Conservation (phyloP, 805 yeast species). For the Saccharomycopsis fermentans region DNA sequence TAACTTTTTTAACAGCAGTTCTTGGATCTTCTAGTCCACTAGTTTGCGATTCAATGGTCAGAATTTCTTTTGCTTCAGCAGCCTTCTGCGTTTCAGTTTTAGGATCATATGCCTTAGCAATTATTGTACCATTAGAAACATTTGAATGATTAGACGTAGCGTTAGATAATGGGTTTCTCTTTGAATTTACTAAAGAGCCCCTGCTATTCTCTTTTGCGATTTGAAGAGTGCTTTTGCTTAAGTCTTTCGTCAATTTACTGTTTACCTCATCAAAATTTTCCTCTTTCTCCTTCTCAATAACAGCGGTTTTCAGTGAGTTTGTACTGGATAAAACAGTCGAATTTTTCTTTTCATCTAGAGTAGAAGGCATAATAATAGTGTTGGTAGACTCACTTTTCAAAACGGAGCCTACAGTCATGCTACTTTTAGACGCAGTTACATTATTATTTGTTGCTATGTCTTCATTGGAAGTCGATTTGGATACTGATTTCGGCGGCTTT, state of each 20-base stretch:
- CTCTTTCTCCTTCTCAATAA: background rate
- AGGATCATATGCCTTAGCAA: background rate
- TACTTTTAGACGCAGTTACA: constrained; percentile 17
- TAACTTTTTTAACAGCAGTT: background rate
- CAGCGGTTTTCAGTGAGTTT: background rate
- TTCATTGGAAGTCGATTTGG: constrained; percentile 19
- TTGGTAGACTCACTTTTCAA: background rate
- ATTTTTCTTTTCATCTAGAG: background rate
- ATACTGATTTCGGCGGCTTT: constrained; percentile 15
- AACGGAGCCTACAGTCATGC: background rate
- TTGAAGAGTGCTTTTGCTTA: background rate
- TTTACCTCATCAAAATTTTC: background rate
- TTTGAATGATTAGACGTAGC: constrained; percentile 6
- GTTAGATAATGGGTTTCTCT: background rate
- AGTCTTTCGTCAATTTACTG: background rate
- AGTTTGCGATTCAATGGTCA: background rate
- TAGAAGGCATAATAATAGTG: background rate
- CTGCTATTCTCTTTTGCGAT: background rate
- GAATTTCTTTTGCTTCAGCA: constrained; percentile 3
- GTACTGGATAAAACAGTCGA: background rate
- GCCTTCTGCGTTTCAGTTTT: constrained; percentile 2
- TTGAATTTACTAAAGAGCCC: background rate
- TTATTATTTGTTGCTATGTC: constrained; percentile 29
- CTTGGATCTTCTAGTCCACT: background rate
- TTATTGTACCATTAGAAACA: background rate